A percentile compares a stretch with the other conserved stretches of the same genome.
These are phyloP conservation scores for Protomyces arabidopsidicola DNA, from an alignment of 1,139 yeast genomes.

Conservation along the genomic window DNA sequence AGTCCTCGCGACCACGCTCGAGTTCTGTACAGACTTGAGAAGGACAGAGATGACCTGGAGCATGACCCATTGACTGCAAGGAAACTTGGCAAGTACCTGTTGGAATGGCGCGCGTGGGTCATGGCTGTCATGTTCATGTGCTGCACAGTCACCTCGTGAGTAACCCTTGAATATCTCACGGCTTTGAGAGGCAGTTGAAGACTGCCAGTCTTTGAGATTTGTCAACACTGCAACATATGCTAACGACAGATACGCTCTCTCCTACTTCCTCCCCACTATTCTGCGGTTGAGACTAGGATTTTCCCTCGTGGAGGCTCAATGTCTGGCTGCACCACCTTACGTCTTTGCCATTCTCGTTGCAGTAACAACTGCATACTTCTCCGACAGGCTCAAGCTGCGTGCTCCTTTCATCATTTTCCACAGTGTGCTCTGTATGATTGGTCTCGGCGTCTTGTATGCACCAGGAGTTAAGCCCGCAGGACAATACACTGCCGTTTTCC, in stretches of 20 bases:
- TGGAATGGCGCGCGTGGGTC: slow-evolving; percentile 9
- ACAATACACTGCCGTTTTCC: slow-evolving; percentile 1
- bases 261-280: slow-evolving; percentile 36
- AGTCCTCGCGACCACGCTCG: slow-evolving; percentile 3
- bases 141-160: slow-evolving; percentile 2
- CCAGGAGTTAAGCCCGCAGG: not conserved
- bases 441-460: not conserved
- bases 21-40: not conserved
- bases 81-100: not conserved
- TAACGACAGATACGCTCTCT: slow-evolving; percentile 16
- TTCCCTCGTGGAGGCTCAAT: slow-evolving; percentile 32
- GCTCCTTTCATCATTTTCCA: slow-evolving; percentile 7
- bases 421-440: not conserved
- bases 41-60: not conserved
- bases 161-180: not conserved
- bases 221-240: not conserved
- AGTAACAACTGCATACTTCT: not conserved
- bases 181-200: no score
- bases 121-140: slow-evolving; percentile 9
- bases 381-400: slow-evolving; percentile 1
- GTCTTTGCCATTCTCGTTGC: slow-evolving; percentile 4
- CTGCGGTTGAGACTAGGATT: slow-evolving; percentile 35
- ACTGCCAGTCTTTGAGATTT: no score
- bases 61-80: not conserved
- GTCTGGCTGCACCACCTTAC: slow-evolving; percentile 37